phyloP scores from a whole-genome alignment of 495 filamentous ascomycete genomes.

The Talaromyces trachyspermus region DNA sequence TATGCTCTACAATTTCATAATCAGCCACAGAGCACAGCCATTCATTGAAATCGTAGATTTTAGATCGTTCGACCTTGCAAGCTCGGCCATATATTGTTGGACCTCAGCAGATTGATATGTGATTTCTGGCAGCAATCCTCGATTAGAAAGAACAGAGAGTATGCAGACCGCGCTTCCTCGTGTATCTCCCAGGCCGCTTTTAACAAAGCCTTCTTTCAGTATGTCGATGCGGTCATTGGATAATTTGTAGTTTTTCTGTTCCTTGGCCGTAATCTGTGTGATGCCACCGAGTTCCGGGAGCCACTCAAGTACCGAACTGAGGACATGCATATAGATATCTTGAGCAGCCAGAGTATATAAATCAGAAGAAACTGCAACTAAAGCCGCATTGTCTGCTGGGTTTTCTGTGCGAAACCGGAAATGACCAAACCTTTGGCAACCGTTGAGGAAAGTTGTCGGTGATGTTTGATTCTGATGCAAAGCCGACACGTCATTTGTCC shows the following conservation, averaged over 20 bases:
- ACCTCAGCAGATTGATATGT: neutral
- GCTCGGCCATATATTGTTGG: neutral
- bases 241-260: neutral
- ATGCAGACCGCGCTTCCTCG: neutral
- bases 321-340: slow-evolving; percentile 30
- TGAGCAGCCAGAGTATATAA: slow-evolving; percentile 29
- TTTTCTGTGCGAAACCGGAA: neutral
- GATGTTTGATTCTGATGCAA: neutral
- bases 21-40: slow-evolving; percentile 4
- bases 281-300: neutral
- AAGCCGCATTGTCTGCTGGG: neutral
- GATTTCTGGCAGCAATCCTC: neutral
- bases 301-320: neutral
- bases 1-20: neutral
- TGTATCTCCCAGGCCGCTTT: slow-evolving; percentile 8
- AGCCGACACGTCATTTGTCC: neutral
- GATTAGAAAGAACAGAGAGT: neutral
- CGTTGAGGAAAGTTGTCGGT: neutral
- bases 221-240: slow-evolving; percentile 1
- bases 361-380: neutral
- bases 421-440: neutral
- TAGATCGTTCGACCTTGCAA: neutral
- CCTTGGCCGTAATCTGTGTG: neutral
- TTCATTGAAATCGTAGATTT: neutral
- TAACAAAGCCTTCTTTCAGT: slow-evolving; percentile 5